Evolutionary conservation across 2,329 filamentous ascomycete species (phyloP).

Genomic region (Cytospora leucostoma): DNA sequence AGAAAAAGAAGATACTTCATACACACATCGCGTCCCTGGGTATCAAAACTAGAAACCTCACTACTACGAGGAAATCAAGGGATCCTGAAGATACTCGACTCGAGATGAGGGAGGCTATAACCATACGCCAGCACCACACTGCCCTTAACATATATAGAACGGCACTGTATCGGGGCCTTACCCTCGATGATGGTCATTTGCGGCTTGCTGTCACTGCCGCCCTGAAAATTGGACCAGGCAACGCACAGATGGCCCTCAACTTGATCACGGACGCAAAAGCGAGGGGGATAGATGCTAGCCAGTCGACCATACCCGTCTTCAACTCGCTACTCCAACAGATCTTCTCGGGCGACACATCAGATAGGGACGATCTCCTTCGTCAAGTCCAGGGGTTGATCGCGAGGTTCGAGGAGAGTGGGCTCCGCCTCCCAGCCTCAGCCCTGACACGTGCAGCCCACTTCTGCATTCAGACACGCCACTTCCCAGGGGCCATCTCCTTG

Average conservation of each 20-base stretch:
- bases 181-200: constrained; percentile 44
- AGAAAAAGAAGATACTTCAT: constrained; percentile 12
- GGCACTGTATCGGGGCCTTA: constrained; percentile 39
- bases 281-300: constrained; percentile 45
- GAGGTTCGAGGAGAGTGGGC: constrained; percentile 29
- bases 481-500: constrained; percentile 34
- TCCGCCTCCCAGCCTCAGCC: constrained; percentile 32
- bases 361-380: constrained; percentile 29
- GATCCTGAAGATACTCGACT: constrained; percentile 17
- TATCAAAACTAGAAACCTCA: constrained; percentile 7
- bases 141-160: constrained; percentile 40
- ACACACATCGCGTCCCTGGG: constrained; percentile 17
- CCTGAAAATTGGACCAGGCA: constrained; percentile 36
- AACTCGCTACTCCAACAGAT: constrained; percentile 41
- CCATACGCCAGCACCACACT: constrained; percentile 14
- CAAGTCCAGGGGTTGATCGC: constrained; percentile 31
- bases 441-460: constrained; percentile 37
- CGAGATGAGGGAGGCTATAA: constrained; percentile 23
- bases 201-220: constrained; percentile 50
- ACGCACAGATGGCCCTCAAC: constrained; percentile 38
- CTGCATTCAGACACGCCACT: constrained; percentile 34
- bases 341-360: constrained; percentile 28
- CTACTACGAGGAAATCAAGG: background rate
- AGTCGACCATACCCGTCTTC: constrained; percentile 44
- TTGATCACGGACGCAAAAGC: constrained; percentile 45